phyloP scores from a whole-genome alignment of 2,329 filamentous ascomycete species.

The Dendrostoma leiphaemia region DNA sequence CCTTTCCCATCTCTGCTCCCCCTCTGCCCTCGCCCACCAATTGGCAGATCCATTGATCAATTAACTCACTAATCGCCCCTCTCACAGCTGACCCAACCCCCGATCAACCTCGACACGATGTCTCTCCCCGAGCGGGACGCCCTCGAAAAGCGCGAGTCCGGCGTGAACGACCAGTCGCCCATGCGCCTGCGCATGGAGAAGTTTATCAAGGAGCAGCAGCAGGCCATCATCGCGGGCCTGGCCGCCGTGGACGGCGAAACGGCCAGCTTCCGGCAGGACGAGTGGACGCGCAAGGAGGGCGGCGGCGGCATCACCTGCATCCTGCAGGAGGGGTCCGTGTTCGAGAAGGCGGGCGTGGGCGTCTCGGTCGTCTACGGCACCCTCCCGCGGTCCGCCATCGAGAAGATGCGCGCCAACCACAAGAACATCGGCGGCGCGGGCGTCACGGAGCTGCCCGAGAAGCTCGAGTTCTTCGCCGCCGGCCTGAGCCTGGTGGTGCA shows the following conservation, averaged over 20 bases:
- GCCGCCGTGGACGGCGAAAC: constrained; percentile 72
- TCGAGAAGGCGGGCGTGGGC: constrained; percentile 96
- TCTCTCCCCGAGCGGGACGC: constrained; percentile 84
- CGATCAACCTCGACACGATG: constrained; percentile 55
- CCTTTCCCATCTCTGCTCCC: background rate
- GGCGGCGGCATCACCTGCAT: constrained; percentile 94
- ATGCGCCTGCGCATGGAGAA: constrained; percentile 98
- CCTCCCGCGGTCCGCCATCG: constrained; percentile 81
- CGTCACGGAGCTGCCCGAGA: constrained; percentile 64
- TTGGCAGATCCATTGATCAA: too few relatives aligned
- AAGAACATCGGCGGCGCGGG: constrained; percentile 74
- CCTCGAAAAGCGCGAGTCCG: constrained; percentile 73
- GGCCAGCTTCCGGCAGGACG: constrained; percentile 75
- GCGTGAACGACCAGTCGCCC: constrained; percentile 74
- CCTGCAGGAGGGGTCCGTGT: constrained; percentile 92
- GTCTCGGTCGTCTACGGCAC: constrained; percentile 93
- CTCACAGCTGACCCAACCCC: constrained; percentile 40
- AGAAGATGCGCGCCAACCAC: constrained; percentile 92
- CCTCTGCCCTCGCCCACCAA: too few relatives aligned
- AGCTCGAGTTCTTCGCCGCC: constrained; percentile 90
- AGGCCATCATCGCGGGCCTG: constrained; percentile 79
- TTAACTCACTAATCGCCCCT: background rate
- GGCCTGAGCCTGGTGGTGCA: constrained; percentile 92
- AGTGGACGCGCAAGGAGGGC: constrained; percentile 83
- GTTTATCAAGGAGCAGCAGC: constrained; percentile 90